Conservation (phyloP, 495 filamentous ascomycete genomes). For the Lophium mytilinum region DNA sequence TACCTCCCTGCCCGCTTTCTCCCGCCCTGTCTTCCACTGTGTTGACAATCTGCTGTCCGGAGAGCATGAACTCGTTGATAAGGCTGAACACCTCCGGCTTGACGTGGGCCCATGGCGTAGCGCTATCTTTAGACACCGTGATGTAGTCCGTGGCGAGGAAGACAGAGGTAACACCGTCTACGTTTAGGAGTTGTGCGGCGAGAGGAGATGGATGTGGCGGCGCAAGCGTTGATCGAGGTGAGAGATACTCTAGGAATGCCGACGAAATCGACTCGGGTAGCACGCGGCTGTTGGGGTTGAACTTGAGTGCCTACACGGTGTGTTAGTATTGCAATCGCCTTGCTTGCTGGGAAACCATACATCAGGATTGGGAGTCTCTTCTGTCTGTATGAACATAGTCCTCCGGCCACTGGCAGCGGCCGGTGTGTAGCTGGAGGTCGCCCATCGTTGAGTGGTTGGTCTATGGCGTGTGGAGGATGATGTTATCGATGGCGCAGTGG, state of each 20-base stretch:
- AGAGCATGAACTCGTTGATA: constrained; percentile 83
- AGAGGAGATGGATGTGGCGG: constrained; percentile 90
- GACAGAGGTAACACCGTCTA: constrained; percentile 87
- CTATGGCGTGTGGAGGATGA: constrained; percentile 11
- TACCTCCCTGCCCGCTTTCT: constrained; percentile 49
- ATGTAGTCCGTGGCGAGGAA: constrained; percentile 96
- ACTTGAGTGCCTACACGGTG: constrained; percentile 63
- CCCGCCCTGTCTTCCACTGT: constrained; percentile 53
- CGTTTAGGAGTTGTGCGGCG: constrained; percentile 77
- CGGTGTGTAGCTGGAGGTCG: background rate
- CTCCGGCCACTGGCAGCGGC: constrained; percentile 35
- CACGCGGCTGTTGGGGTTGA: constrained; percentile 77
- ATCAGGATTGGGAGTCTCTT: constrained; percentile 83
- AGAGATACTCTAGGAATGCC: constrained; percentile 83
- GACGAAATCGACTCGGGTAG: constrained; percentile 63
- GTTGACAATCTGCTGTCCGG: constrained; percentile 73
- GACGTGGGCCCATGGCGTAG: constrained; percentile 86
- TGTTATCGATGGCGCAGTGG: constrained; percentile 8
- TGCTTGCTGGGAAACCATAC: constrained; percentile 38
- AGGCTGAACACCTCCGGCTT: constrained; percentile 92
- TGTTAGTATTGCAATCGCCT: background rate
- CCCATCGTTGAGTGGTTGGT: constrained; percentile 11
- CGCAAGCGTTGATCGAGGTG: constrained; percentile 76
- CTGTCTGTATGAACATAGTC: constrained; percentile 96
- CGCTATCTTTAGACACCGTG: constrained; percentile 83